These are phyloP conservation scores for Colletotrichum horii DNA, from an alignment of 2,329 filamentous ascomycete genomes.

Conservation along the genomic window DNA sequence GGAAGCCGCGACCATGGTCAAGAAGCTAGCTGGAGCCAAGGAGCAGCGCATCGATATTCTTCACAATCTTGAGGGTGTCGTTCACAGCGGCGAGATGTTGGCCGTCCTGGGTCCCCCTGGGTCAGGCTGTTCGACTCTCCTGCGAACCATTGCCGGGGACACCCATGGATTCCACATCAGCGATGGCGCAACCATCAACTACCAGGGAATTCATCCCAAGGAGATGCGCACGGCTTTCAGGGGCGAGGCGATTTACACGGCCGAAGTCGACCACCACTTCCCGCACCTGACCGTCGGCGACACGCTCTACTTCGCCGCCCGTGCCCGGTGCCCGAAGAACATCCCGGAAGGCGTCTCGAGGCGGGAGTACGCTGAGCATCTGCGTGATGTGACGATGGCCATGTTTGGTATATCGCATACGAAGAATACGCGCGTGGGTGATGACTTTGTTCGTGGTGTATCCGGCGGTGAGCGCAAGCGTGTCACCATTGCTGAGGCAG, in stretches of 20 bases:
- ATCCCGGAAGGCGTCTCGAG: constrained; percentile 50
- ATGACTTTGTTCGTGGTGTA: constrained; percentile 59
- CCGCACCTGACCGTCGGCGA: constrained; percentile 64
- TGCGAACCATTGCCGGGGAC: constrained; percentile 70
- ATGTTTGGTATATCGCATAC: constrained; percentile 61
- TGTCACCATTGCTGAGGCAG: constrained; percentile 40
- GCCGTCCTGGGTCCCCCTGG: constrained; percentile 61
- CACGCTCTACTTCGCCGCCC: constrained; percentile 66
- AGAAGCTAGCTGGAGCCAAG: constrained; percentile 28
- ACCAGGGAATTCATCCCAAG: constrained; percentile 15
- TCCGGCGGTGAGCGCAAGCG: constrained; percentile 57
- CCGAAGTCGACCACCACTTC: constrained; percentile 69
- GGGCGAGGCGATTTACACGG: constrained; percentile 72
- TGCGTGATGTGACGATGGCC: constrained; percentile 59
- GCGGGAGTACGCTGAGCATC: constrained; percentile 47
- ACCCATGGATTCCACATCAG: constrained; percentile 59
- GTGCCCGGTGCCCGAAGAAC: constrained; percentile 53
- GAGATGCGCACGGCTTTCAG: constrained; percentile 22
- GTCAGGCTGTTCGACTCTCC: constrained; percentile 69
- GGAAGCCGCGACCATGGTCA: constrained; percentile 29
- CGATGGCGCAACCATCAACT: constrained; percentile 14
- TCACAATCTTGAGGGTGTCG: constrained; percentile 55
- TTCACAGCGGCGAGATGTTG: constrained; percentile 60
- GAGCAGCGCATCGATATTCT: constrained; percentile 52
- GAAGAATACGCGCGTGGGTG: constrained; percentile 56